These are phyloP conservation scores for Herpotrichia juniperi DNA, from an alignment of 2,329 filamentous ascomycete species.

Conservation along the genomic window DNA sequence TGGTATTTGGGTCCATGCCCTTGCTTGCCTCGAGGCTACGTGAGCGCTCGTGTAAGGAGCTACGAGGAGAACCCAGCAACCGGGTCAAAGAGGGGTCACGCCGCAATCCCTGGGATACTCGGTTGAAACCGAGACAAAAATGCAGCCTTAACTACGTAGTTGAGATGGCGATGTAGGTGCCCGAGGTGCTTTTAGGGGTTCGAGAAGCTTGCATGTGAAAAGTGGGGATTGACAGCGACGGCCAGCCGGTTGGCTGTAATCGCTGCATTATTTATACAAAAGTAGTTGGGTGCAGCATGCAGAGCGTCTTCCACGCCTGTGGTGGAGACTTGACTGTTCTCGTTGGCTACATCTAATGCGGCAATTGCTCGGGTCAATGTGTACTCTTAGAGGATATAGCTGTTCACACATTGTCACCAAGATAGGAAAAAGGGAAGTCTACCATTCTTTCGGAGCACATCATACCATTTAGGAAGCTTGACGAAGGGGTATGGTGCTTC, in stretches of 20 bases:
- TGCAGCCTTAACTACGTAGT: conserved; percentile 5
- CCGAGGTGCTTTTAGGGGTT: not conserved
- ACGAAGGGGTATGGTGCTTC: conserved; percentile 7
- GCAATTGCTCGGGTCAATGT: conserved; percentile 7
- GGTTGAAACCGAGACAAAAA: conserved; percentile 33
- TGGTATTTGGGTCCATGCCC: conserved; percentile 34
- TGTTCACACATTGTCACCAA: conserved; percentile 2
- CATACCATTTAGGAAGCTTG: not conserved
- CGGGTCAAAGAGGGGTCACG: conserved; percentile 32
- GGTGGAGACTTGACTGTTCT: not conserved
- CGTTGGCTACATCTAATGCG: not conserved
- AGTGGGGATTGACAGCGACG: no score
- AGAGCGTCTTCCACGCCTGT: not conserved
- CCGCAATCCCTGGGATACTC: conserved; percentile 23
- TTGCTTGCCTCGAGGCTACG: conserved; percentile 33
- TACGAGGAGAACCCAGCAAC: conserved; percentile 35
- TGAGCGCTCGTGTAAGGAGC: conserved; percentile 26
- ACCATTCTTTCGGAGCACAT: conserved; percentile 4
- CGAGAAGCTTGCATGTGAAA: no score
- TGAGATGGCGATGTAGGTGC: not conserved
- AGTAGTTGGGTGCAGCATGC: not conserved
- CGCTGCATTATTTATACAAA: not conserved
- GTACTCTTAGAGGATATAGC: conserved; percentile 4
- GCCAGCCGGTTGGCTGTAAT: not conserved
- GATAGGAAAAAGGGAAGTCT: conserved; percentile 9